Conservation (phyloP, 495 filamentous ascomycete genomes). For the Pseudoneurospora amorphoporcata region DNA sequence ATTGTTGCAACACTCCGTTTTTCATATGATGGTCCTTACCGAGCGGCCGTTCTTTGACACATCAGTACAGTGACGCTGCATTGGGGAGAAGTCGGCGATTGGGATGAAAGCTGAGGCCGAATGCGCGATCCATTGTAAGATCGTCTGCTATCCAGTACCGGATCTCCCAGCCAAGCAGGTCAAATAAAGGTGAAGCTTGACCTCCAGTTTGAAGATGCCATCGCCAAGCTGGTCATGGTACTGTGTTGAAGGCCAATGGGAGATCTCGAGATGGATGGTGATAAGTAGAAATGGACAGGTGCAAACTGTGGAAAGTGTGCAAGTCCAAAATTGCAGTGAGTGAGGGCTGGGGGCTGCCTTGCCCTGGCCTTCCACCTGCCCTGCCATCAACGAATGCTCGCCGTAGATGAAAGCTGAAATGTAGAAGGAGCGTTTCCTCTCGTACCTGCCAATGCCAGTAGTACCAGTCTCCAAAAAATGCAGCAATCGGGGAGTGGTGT, state of each 20-base stretch:
- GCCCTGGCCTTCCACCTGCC: not conserved
- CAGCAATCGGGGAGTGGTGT: not conserved
- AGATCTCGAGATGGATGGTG: not conserved
- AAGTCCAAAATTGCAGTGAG: not conserved
- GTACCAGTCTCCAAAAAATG: not conserved
- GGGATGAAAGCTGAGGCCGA: not conserved
- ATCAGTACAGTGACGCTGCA: not conserved
- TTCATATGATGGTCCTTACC: not conserved
- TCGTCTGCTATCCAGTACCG: not conserved
- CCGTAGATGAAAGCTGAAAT: not conserved
- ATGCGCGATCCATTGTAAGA: not conserved
- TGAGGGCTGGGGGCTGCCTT: not conserved
- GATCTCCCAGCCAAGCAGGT: not conserved
- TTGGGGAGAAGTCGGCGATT: not conserved
- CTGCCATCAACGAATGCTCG: not conserved
- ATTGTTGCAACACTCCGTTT: not conserved
- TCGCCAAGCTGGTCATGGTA: not conserved
- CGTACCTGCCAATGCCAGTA: not conserved
- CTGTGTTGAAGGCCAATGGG: not conserved
- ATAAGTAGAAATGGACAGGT: not conserved
- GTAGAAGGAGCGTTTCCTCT: not conserved
- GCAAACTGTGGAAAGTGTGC: not conserved
- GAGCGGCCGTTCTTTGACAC: not conserved
- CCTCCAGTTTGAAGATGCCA: not conserved
- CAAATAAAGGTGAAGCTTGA: not conserved